These are phyloP conservation scores for Crotalaria pallida DNA, from an alignment of 306 rosid genomes.

Conservation along the genomic window DNA sequence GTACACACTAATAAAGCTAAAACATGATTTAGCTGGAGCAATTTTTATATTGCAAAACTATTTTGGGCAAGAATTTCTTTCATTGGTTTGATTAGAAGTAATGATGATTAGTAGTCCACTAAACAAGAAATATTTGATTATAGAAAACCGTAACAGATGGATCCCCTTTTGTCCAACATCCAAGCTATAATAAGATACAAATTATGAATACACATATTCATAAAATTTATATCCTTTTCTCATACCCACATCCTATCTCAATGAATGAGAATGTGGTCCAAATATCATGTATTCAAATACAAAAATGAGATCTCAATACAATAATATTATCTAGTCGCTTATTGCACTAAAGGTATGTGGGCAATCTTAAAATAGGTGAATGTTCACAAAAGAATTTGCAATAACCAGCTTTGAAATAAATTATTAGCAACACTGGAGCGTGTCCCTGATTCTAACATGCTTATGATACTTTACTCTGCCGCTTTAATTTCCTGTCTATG, in stretches of 20 bases:
- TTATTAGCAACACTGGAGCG: slow-evolving; percentile 18
- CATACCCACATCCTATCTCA: too few relatives aligned
- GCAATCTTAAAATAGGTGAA: slow-evolving; percentile 28
- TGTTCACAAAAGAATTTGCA: slow-evolving; percentile 30
- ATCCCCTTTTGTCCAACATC: slow-evolving; percentile 29
- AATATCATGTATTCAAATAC: too few relatives aligned
- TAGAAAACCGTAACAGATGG: slow-evolving; percentile 1
- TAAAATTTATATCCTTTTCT: too few relatives aligned
- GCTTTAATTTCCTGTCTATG: slow-evolving; percentile 13
- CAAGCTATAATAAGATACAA: too few relatives aligned
- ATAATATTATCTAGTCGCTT: slow-evolving; percentile 5
- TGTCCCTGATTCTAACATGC: slow-evolving; percentile 35
- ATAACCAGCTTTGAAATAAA: slow-evolving; percentile 31
- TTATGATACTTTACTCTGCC: slow-evolving; percentile 23
- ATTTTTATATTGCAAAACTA: slow-evolving; percentile 14
- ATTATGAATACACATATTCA: too few relatives aligned
- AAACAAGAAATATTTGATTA: slow-evolving; percentile 8
- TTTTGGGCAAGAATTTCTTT: slow-evolving; percentile 23
- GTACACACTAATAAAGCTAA: slow-evolving; percentile 20
- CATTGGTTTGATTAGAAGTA: slow-evolving; percentile 6
- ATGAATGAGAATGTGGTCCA: too few relatives aligned
- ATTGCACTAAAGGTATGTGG: slow-evolving; percentile 24
- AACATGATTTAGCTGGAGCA: slow-evolving; percentile 6
- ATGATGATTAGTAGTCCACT: slow-evolving; percentile 22
- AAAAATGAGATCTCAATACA: neutral